Evolutionary conservation across 169 alveolate genomes (phyloP).

Genomic region (Plasmodium inui): DNA sequence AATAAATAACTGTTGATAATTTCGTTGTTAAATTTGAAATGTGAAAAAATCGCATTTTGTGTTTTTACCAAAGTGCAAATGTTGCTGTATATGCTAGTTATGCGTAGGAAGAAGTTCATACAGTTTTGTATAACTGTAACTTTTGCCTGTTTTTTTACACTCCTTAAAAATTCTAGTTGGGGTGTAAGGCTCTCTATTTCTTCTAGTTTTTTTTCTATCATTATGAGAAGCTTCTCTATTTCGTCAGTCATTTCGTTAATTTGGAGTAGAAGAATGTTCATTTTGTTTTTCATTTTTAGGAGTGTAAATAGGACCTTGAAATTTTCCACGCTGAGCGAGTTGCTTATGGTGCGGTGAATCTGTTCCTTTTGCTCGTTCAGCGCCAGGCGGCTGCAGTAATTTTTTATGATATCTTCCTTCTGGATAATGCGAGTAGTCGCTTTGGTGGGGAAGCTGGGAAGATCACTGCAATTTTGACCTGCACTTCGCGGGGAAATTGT

Average conservation of each 20-base stretch:
- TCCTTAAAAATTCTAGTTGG: background rate
- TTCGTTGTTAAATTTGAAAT: constrained; percentile 27
- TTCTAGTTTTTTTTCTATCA: constrained; percentile 12
- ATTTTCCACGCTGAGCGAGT: constrained; percentile 12
- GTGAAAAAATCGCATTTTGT: constrained; percentile 20
- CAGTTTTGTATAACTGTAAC: constrained; percentile 19
- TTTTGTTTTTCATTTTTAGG: constrained; percentile 38
- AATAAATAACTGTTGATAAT: constrained; percentile 17
- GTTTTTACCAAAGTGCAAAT: constrained; percentile 13
- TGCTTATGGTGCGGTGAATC: background rate
- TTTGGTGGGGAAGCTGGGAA: background rate
- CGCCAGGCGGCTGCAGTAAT: background rate
- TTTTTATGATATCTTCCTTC: constrained; percentile 26
- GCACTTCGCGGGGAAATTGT: background rate
- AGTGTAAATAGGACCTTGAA: constrained; percentile 40
- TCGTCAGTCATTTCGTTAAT: constrained; percentile 19
- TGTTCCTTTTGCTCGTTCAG: background rate
- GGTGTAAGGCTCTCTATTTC: constrained; percentile 10
- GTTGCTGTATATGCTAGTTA: constrained; percentile 42
- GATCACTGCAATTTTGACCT: background rate
- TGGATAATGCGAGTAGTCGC: background rate
- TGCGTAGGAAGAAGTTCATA: constrained; percentile 36
- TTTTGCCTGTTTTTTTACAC: constrained; percentile 4
- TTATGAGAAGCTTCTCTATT: constrained; percentile 14
- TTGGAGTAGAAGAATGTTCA: constrained; percentile 12